phyloP scores from a whole-genome alignment of 305 asterid species.

The Caryopteris hybrid region DNA sequence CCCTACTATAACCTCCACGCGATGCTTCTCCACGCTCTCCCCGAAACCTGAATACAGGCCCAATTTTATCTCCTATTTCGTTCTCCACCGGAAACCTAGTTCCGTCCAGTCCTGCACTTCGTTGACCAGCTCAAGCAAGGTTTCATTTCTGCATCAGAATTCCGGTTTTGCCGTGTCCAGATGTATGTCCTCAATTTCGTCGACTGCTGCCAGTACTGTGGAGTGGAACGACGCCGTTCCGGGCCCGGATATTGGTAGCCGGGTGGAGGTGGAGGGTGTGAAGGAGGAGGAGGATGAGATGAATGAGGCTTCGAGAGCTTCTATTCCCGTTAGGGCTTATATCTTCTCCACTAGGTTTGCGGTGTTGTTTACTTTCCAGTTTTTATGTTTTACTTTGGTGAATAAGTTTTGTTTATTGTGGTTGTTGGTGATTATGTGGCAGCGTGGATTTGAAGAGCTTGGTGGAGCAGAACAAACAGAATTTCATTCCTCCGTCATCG shows the following conservation, averaged over 20 bases:
- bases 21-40: constrained; percentile 24
- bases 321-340: constrained; percentile 80
- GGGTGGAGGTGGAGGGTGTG: constrained; percentile 9
- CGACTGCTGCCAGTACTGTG: constrained; percentile 35
- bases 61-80: background rate
- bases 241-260: constrained; percentile 27
- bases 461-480: constrained; percentile 76
- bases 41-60: constrained; percentile 19
- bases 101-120: background rate
- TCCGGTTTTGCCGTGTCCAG: constrained; percentile 30
- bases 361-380: background rate
- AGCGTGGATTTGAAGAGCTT: constrained; percentile 89
- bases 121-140: background rate
- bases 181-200: constrained; percentile 47
- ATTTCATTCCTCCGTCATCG: constrained; percentile 72
- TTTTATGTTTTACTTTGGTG: background rate
- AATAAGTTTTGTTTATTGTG: background rate
- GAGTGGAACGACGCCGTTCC: constrained; percentile 47
- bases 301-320: constrained; percentile 33
- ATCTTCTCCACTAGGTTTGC: constrained; percentile 83
- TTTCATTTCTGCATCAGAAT: constrained; percentile 19
- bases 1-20: constrained; percentile 21
- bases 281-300: constrained; percentile 39
- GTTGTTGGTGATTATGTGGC: constrained; percentile 27
- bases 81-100: constrained; percentile 10